Evolutionary conservation across 768 basidiomycete genomes (phyloP).

Genomic region (Udeniomyces megalosporus): DNA sequence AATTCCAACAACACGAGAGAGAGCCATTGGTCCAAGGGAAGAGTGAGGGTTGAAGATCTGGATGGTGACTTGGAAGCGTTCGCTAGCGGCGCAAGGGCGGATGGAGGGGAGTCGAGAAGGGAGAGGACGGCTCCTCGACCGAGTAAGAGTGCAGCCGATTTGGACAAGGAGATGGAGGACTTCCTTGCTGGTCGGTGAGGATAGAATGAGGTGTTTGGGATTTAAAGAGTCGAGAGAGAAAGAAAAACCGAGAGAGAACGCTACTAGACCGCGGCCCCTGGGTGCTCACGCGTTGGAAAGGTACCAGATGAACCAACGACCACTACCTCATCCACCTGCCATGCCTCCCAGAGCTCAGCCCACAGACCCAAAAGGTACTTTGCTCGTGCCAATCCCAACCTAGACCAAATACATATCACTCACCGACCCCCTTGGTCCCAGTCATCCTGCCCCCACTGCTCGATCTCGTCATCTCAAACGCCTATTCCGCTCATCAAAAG

Average conservation of each 20-base stretch:
- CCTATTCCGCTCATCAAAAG: slow-evolving; percentile 83
- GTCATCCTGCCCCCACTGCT: not conserved
- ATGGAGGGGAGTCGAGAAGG: not conserved
- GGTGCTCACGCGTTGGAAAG: no score
- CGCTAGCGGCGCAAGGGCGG: not conserved
- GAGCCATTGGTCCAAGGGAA: not conserved
- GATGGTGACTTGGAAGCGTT: not conserved
- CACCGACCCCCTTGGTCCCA: no score
- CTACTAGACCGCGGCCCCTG: no score
- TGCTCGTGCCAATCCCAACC: no score
- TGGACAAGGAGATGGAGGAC: not conserved
- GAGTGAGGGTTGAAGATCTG: not conserved
- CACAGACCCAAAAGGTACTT: not conserved
- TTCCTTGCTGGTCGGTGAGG: not conserved
- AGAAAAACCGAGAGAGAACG: no score
- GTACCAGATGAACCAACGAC: no score
- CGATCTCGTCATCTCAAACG: slow-evolving; percentile 1
- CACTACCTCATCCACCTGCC: no score
- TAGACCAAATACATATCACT: no score
- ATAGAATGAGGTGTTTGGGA: no score
- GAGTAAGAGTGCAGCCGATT: not conserved
- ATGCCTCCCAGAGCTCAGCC: slow-evolving; percentile 1
- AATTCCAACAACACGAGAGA: not conserved
- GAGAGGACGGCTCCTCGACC: not conserved
- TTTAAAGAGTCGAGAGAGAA: not conserved